Percentiles rank a stretch among this genome's conserved stretches.
phyloP scores from a whole-genome alignment of 2,329 filamentous ascomycete species.

The Phialophora macrospora region DNA sequence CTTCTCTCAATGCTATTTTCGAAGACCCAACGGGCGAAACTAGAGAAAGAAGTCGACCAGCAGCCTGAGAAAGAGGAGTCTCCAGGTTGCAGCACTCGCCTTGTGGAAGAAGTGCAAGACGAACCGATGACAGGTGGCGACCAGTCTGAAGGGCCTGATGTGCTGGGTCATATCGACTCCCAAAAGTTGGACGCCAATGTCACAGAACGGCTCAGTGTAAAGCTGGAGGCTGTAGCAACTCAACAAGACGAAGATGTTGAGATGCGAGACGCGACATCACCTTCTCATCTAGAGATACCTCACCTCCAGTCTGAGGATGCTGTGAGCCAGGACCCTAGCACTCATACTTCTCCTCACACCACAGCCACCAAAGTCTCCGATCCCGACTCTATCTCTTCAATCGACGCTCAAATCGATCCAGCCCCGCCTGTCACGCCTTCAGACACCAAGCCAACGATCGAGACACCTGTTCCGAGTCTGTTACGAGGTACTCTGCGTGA shows the following conservation, averaged over 20 bases:
- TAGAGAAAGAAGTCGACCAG: constrained; percentile 40
- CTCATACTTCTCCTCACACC: constrained; percentile 51
- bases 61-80: constrained; percentile 42
- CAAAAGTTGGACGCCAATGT: neutral
- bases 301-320: constrained; percentile 21
- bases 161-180: constrained; percentile 36
- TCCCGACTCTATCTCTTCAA: constrained; percentile 51
- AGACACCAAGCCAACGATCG: constrained; percentile 33
- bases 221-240: neutral
- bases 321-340: constrained; percentile 41
- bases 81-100: constrained; percentile 24
- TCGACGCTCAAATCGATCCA: constrained; percentile 44
- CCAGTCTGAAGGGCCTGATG: constrained; percentile 38
- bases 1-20: constrained; percentile 55
- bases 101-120: constrained; percentile 36
- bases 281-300: constrained; percentile 5
- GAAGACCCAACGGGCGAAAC: constrained; percentile 45
- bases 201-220: neutral
- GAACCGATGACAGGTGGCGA: constrained; percentile 40
- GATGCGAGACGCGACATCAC: constrained; percentile 18
- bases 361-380: constrained; percentile 52
- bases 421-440: constrained; percentile 28
- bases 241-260: constrained; percentile 5
- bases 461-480: constrained; percentile 66
- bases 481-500: constrained; percentile 87